Base-by-base conservation (phyloP, 805 yeast species). In the Pichia exigua region DNA sequence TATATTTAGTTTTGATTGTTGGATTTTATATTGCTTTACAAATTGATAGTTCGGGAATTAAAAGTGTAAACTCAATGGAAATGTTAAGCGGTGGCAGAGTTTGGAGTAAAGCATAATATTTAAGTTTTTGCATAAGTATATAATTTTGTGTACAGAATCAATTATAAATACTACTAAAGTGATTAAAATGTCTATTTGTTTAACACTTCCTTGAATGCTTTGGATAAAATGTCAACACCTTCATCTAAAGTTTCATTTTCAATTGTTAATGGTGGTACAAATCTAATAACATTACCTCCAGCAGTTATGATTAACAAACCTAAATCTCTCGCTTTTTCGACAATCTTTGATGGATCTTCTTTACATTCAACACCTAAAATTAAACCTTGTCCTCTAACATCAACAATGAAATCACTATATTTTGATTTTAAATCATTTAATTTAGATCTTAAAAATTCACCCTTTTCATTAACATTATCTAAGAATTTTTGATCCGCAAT, bases 201-300 rank as follows among this genome's bases (percentile, higher is more conserved):
- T 28, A 62, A 62, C n/a, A 65, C 65, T 42, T 65, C 60, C 46
- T 65, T 68, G 26, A 86, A 64, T 27, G 85, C 82, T 42, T 74
- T 65, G 52, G 78, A 84, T 53, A 92, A 78, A 44, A 90, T 78
- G 15, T 74, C 75, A 47, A 94, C 68, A 35, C 98, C 99, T 56
- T 81, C 78, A 44, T 73, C 73, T 42, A 89, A 81, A 41, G 76
- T 80, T 28, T 80, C 82, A 49, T 83, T 82, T 28, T 81, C 83
- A 54, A 91, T 89, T 59, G 85, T 90, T 64, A 94, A 75, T 9
- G 98, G 94, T 32, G 99, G 99, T 30, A 92, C 94, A 57, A 94
- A 75, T 70, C 99, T 81, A 49, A 94, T 72, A 11, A 94, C 92
- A 65, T 90, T 89, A 59, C 86, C 84, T 44, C 98, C 99, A 8